A percentile compares a stretch with the other conserved stretches of the same genome.
phyloP scores from a whole-genome alignment of 768 basidiomycete species.

The Cystoderma amianthinum region DNA sequence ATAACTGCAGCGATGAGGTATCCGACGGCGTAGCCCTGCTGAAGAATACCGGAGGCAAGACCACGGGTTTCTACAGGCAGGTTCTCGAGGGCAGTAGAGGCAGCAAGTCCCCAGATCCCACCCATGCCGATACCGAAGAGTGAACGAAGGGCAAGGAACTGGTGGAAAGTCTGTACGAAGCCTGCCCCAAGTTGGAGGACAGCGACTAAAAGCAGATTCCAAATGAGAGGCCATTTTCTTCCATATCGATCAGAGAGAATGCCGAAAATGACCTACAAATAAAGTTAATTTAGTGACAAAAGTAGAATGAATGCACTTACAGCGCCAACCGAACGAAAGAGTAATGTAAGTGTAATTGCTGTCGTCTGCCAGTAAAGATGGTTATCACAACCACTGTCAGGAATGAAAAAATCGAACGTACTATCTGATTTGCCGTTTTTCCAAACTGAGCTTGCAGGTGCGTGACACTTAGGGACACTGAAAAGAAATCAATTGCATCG shows the following conservation, averaged over 20 bases:
- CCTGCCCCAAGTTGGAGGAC: conserved; percentile 73
- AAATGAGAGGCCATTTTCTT: conserved; percentile 87
- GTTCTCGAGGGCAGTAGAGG: conserved; percentile 83
- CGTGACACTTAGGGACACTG: conserved; percentile 55
- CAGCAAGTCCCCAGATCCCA: conserved; percentile 81
- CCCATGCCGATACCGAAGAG: conserved; percentile 89
- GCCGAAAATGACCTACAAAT: conserved; percentile 60
- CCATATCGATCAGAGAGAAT: conserved; percentile 85
- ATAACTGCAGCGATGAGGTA: conserved; percentile 79
- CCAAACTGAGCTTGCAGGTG: conserved; percentile 42
- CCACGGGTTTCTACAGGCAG: conserved; percentile 85
- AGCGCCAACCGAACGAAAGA: conserved; percentile 82
- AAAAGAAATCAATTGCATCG: conserved; percentile 86
- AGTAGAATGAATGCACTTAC: conserved; percentile 21
- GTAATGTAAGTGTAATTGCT: conserved; percentile 85
- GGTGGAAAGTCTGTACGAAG: conserved; percentile 67
- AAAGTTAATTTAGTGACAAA: neutral
- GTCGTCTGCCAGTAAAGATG: conserved; percentile 38
- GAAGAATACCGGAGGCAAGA: conserved; percentile 75
- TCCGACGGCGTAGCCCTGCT: conserved; percentile 86
- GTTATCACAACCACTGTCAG: neutral
- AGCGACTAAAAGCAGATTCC: conserved; percentile 65
- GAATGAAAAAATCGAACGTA: conserved; percentile 10
- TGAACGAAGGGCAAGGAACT: conserved; percentile 78
- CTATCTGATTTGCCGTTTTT: conserved; percentile 32